Evolutionary conservation across 176 grass and related monocot genomes (phyloP), one percentile per base, ranked within the genome.

Genomic region (Lolium perenne): DNA sequence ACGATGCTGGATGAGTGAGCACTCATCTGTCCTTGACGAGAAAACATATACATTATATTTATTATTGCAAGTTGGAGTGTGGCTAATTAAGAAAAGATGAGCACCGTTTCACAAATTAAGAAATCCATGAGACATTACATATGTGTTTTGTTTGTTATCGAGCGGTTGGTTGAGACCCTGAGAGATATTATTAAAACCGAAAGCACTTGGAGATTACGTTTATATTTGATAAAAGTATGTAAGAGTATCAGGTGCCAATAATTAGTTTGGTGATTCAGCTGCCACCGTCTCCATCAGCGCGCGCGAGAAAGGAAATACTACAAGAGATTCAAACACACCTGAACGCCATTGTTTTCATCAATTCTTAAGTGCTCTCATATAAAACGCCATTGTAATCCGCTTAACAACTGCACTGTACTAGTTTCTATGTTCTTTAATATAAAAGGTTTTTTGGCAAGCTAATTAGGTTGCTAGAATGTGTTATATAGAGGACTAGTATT

Each of bases 221-320:
- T 83, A 47, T 64, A 47, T 64, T 77, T 12, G 10, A n/a, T 63
- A 56, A 35, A 7, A 38, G 32, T 45, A 21, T 26, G 68, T 17
- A 2, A 45, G 58, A 66, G 74, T 60, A 68, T 43, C 25, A 66
- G 47, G 56, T 66, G 7, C 6, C 48, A 87, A 84, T 80, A 60
- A 87, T 84, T 91, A 26, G 83, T 16, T 65, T 64, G 48, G 58
- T 17, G 74, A 75, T 79, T 87, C 47, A 83, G 38, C 66, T 8
- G 22, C 7, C 53, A 79, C 78, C 38, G 57, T 83, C 75, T 5
- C 51, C 38, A 68, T 87, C 80, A 21, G 38, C 3, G 47, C 9
- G 47, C 9, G 47, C 9, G 58, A 29, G 62, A 79, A 49, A 49
- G 4, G 9, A 13, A 57, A 77, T 22, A 49, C 6, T 17, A 17